These are phyloP conservation scores for Mitragyna speciosa DNA, from an alignment of 257 asterid species.

Conservation along the genomic window DNA sequence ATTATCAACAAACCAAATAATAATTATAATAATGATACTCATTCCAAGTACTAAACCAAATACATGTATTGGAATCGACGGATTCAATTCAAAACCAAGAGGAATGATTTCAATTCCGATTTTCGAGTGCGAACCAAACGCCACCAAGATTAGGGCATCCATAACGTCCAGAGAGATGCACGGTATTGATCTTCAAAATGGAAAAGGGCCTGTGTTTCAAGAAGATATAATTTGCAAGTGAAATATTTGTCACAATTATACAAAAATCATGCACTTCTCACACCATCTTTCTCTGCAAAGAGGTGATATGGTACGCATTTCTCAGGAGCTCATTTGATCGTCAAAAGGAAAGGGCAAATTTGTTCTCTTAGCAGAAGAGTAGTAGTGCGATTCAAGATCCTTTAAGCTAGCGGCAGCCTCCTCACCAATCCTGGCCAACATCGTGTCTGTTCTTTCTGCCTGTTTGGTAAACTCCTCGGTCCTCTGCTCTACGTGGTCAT, in stretches of 20 bases:
- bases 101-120: no score
- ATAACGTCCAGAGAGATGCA: neutral
- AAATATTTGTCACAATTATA: neutral
- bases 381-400: slow-evolving; percentile 79
- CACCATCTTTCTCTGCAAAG: neutral
- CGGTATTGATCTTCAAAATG: neutral
- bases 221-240: neutral
- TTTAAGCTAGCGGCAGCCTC: slow-evolving; percentile 77
- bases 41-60: no score
- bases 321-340: neutral
- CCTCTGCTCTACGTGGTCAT: slow-evolving; percentile 88
- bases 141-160: neutral
- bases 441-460: slow-evolving; percentile 54
- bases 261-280: no score
- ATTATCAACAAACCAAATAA: no score
- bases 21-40: no score
- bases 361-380: slow-evolving; percentile 56
- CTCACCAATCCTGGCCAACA: slow-evolving; percentile 67
- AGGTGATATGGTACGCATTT: neutral
- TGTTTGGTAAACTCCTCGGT: slow-evolving; percentile 61
- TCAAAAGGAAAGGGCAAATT: slow-evolving; percentile 10
- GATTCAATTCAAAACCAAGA: no score
- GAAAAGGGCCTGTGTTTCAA: neutral
- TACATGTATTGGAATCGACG: no score
- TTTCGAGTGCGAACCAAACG: no score